Evolutionary conservation across 768 basidiomycete species (phyloP), one percentile per base, ranked within the genome.

Genomic region (Boletus rubropictus): DNA sequence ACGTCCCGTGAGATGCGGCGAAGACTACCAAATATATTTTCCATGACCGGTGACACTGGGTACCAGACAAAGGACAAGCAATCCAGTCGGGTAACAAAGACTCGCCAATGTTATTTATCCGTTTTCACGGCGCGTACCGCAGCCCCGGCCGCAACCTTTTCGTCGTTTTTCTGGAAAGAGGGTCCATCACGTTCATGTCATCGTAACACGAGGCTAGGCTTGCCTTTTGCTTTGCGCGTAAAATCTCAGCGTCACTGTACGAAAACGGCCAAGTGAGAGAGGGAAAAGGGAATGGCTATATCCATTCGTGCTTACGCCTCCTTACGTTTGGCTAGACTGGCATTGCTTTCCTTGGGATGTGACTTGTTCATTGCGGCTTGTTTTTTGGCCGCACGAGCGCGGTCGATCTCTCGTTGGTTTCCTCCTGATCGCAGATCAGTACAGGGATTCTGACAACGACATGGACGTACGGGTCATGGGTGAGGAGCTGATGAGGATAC

Each of bases 141-240:
- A 5, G 57, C 48, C 7, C 60, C 63, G 25, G 64, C 62, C 10
- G 65, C 61, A 20, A 63, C 66, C 62, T 70, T 73, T 28, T 79
- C 80, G 2, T 81, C 76, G 46, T 75, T 78, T 72, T 79, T 79
- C 80, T 81, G 53, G 37, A 33, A 36, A 21, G 14, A n/a, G n/a
- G n/a, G n/a, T n/a, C 48, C 37, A 29, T 41, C 28, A 11, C 2
- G 31, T 27, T 38, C 14, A n/a, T 18, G 42, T 38, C 18, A 38
- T 42, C 31, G 39, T 22, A 20, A 41, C 51, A 46, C 39, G 45
- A 52, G 53, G 42, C 32, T 34, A 34, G 20, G 14, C 72, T 34
- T 68, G 82, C 87, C 82, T 84, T 86, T 64, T 89, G 87, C 64
- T 90, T 90, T 51, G 80, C 79, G 47, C 83, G 76, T 50, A 90